Evolutionary conservation across 148 eudicot genomes (phyloP), one percentile per base, ranked within the genome.

Genomic region (Rhododendron henanense): DNA sequence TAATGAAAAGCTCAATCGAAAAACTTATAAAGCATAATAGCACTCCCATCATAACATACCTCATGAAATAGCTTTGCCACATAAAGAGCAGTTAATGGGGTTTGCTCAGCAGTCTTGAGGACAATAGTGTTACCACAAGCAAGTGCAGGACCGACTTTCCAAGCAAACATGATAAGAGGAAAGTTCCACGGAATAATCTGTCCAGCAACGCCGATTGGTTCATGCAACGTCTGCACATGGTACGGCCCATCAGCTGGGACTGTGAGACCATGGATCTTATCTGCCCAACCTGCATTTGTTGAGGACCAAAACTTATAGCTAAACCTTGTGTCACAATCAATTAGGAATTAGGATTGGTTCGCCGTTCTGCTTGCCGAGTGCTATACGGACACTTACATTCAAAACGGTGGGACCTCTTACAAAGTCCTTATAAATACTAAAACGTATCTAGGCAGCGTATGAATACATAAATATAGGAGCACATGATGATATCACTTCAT

Each of bases 111-210:
- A 84, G 88, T 84, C 83, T 87, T 87, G 6, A 87, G 61, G 84
- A 87, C 88, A 79, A 87, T 78, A 53, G 88, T 87, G 33, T 87
- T 87, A 2, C 88, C 88, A 61, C 88, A 87, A 8, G 88, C 86
- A 41, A 87, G 88, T 11, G 88, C 88, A 28, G 88, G 88, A 3
- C 88, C 88, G 5, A 87, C 88, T 80, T 87, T 87, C 86, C 88
- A 87, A 50, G 88, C 88, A 84, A 87, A 87, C 88, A 87, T 84
- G 81, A 87, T 1, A 50, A 87, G 86, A 10, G 88, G 88, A 28
- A 87, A 87, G 83, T 87, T 87, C 88, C 88, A 87, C 2, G 88
- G 86, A 79, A 87, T 71, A 50, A 87, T 84, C 84, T 87, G 88
- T 71, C 88, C 89, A 23, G 87, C 89, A 23, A 87, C 89, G 16